Percentiles rank a stretch among this genome's conserved stretches.
phyloP scores from a whole-genome alignment of 1,284 basidiomycete genomes.

The Rhodotorula sp. region DNA sequence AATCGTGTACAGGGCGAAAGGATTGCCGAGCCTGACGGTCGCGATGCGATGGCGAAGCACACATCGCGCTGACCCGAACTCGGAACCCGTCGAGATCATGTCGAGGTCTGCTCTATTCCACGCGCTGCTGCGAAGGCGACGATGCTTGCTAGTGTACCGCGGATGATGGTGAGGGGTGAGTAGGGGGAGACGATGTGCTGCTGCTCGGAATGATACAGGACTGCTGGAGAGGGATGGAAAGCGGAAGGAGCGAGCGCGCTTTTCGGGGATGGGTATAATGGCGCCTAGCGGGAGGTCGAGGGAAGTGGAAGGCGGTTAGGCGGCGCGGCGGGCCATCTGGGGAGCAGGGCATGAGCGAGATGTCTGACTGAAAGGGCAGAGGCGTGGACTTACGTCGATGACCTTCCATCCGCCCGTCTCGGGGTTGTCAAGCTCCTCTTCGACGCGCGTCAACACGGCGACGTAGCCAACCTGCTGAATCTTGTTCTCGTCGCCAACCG shows the following conservation, averaged over 20 bases:
- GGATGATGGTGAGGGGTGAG: neutral
- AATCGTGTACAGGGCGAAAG: too few relatives aligned
- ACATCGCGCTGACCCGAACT: too few relatives aligned
- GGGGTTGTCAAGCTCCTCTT: slow-evolving; percentile 83
- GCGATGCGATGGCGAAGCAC: too few relatives aligned
- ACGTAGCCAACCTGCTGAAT: slow-evolving; percentile 94
- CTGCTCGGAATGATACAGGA: slow-evolving; percentile 4
- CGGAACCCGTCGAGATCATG: too few relatives aligned
- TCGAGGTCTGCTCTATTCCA: too few relatives aligned
- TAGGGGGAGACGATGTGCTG: neutral
- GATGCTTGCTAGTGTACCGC: neutral
- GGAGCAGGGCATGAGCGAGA: neutral
- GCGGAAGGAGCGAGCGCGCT: neutral
- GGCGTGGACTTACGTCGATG: slow-evolving; percentile 66
- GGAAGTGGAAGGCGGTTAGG: slow-evolving; percentile 3
- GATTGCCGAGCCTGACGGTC: too few relatives aligned
- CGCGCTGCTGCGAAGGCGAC: neutral
- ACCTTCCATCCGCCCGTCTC: slow-evolving; percentile 98
- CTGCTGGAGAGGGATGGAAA: slow-evolving; percentile 13
- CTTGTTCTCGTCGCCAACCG: slow-evolving; percentile 80
- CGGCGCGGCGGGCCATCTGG: slow-evolving; percentile 39
- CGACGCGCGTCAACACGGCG: slow-evolving; percentile 83
- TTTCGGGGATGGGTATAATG: neutral
- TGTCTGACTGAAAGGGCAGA: neutral
- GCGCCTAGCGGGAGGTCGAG: neutral